Percentiles rank a stretch among this genome's conserved stretches.
phyloP scores from a whole-genome alignment of 2,329 filamentous ascomycete genomes.

The Colletotrichum karsti region DNA sequence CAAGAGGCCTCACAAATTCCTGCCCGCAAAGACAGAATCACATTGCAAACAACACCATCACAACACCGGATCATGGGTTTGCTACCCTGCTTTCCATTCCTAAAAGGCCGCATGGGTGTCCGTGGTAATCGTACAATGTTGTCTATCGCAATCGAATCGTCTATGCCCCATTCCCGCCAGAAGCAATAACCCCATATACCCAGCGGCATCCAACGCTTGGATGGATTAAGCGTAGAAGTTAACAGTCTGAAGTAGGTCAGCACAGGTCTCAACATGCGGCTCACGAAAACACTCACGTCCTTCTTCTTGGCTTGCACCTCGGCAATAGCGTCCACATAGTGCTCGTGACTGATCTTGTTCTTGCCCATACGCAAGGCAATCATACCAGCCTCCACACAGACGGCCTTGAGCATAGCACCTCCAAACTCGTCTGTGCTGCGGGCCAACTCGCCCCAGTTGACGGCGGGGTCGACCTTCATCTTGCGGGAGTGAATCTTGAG shows the following conservation, averaged over 20 bases:
- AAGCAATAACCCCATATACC: constrained; percentile 21
- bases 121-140: constrained; percentile 30
- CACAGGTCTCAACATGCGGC: background rate
- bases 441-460: constrained; percentile 97
- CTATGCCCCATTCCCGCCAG: constrained; percentile 28
- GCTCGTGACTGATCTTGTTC: constrained; percentile 96
- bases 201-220: constrained; percentile 9
- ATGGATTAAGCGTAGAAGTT: constrained; percentile 60
- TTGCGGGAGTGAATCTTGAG: constrained; percentile 97
- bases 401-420: constrained; percentile 96
- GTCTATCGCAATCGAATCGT: constrained; percentile 29
- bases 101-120: constrained; percentile 26
- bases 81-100: constrained; percentile 27
- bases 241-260: constrained; percentile 57
- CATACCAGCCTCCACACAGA: constrained; percentile 99
- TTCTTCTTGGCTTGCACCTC: constrained; percentile 98
- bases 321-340: constrained; percentile 97
- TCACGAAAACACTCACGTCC: constrained; percentile 64
- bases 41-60: background rate
- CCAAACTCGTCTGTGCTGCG: constrained; percentile 98
- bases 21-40: background rate
- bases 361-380: constrained; percentile 94
- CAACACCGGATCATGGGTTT: background rate
- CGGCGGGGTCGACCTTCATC: constrained; percentile 92
- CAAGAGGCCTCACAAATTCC: constrained; percentile 7